Conservation (phyloP, 2,329 filamentous ascomycete genomes). For the Phyllosticta capitalensis region DNA sequence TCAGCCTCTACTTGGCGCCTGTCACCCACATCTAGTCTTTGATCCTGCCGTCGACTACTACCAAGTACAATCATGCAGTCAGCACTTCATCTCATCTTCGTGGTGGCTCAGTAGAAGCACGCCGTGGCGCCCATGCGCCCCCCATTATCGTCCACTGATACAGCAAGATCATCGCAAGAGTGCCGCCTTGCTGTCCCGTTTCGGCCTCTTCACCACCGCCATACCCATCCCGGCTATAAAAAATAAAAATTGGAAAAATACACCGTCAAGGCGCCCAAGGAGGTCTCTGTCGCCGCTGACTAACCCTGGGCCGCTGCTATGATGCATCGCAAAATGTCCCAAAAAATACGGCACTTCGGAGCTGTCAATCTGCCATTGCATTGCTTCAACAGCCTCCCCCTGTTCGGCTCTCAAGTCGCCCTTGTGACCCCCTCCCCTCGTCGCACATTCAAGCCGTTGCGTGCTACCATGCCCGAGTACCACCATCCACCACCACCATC, state of each 20-base stretch:
- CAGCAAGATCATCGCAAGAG: not conserved
- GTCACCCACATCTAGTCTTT: too few relatives aligned
- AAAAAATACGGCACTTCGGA: not conserved
- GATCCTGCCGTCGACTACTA: too few relatives aligned
- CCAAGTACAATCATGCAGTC: too few relatives aligned
- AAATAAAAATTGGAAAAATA: not conserved
- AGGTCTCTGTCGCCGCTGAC: not conserved
- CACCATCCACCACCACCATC: not conserved
- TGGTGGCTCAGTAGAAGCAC: not conserved
- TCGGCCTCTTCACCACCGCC: not conserved
- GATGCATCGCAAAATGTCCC: too few relatives aligned
- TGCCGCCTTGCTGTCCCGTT: not conserved
- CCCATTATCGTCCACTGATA: not conserved
- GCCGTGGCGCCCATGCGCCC: not conserved
- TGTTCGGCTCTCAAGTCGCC: not conserved
- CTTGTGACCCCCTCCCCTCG: not conserved
- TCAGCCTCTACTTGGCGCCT: not conserved
- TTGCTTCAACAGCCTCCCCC: not conserved
- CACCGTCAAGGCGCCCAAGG: not conserved
- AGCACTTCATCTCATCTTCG: not conserved
- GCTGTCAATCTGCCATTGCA: not conserved
- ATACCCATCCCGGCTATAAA: not conserved
- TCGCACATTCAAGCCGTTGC: not conserved
- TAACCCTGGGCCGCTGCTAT: too few relatives aligned
- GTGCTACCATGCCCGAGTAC: not conserved